Evolutionary conservation across 805 yeast genomes (phyloP).

Genomic region (Metschnikowia borealis): DNA sequence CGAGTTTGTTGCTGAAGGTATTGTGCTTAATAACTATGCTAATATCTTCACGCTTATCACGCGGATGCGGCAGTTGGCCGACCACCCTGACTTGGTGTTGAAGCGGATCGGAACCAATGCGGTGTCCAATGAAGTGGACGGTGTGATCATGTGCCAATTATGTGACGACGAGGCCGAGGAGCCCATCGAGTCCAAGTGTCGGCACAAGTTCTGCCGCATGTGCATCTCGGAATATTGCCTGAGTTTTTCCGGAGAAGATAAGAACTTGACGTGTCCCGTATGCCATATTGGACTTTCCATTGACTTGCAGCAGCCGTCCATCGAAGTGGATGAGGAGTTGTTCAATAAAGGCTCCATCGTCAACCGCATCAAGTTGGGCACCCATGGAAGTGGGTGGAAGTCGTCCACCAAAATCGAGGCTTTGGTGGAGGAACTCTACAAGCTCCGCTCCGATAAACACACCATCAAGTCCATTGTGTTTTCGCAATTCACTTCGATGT

Average conservation of each 20-base stretch:
- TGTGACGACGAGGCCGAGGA: slow-evolving; percentile 99
- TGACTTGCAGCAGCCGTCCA: slow-evolving; percentile 81
- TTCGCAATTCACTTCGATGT: slow-evolving; percentile 95
- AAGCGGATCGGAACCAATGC: slow-evolving; percentile 52
- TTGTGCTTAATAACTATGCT: slow-evolving; percentile 93
- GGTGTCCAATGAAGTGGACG: slow-evolving; percentile 40
- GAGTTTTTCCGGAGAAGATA: slow-evolving; percentile 60
- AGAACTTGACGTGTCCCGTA: slow-evolving; percentile 82
- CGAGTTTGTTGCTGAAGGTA: slow-evolving; percentile 93
- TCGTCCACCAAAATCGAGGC: slow-evolving; percentile 97
- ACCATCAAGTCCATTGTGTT: slow-evolving; percentile 95
- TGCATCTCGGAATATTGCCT: slow-evolving; percentile 90
- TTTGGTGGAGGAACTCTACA: slow-evolving; percentile 85
- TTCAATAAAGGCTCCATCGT: slow-evolving; percentile 70
- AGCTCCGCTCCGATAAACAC: slow-evolving; percentile 75
- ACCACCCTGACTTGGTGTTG: slow-evolving; percentile 93
- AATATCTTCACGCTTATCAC: slow-evolving; percentile 94
- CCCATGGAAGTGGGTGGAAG: slow-evolving; percentile 72
- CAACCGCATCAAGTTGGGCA: slow-evolving; percentile 77
- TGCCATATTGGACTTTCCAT: slow-evolving; percentile 92
- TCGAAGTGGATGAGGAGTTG: slow-evolving; percentile 61
- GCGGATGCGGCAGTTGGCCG: slow-evolving; percentile 96
- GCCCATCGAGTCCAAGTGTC: slow-evolving; percentile 91
- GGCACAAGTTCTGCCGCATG: slow-evolving; percentile 87
- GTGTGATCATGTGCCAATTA: slow-evolving; percentile 74